Conservation (phyloP, 352 stramenopile species). For the Phytophthora pini region DNA sequence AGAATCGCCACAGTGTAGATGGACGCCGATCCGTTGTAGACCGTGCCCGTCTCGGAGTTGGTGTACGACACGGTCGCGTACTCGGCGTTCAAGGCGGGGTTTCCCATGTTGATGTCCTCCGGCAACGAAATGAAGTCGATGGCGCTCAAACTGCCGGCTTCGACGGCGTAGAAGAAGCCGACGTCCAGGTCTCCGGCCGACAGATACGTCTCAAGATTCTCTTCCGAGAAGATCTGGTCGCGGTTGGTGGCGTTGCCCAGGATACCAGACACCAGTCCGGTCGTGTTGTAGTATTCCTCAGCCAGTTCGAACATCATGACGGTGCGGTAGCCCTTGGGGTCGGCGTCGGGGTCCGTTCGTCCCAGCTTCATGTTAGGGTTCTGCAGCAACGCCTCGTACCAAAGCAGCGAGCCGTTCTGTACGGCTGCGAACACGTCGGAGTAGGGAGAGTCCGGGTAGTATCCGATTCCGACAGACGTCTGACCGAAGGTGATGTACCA, state of each 20-base stretch:
- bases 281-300: slow-evolving; percentile 40
- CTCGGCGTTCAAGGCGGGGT: slow-evolving; percentile 28
- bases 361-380: slow-evolving; percentile 40
- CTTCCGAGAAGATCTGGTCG: slow-evolving; percentile 44
- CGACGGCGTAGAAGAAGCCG: slow-evolving; percentile 43
- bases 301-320: slow-evolving; percentile 48
- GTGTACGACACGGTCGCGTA: slow-evolving; percentile 43
- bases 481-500: slow-evolving; percentile 43
- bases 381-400: slow-evolving; percentile 39
- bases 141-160: slow-evolving; percentile 29
- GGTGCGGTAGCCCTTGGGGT: slow-evolving; percentile 43
- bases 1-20: slow-evolving; percentile 42
- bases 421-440: slow-evolving; percentile 35
- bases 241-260: slow-evolving; percentile 41
- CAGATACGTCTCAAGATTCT: slow-evolving; percentile 40
- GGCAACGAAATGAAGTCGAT: slow-evolving; percentile 38
- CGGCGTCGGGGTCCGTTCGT: slow-evolving; percentile 36
- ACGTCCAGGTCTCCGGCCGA: slow-evolving; percentile 36
- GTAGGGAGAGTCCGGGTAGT: slow-evolving; percentile 36
- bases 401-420: slow-evolving; percentile 37
- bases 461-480: slow-evolving; percentile 37
- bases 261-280: slow-evolving; percentile 24
- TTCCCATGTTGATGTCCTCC: slow-evolving; percentile 41
- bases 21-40: slow-evolving; percentile 45
- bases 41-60: slow-evolving; percentile 37